phyloP scores from a whole-genome alignment of 1,139 yeast species.

The Citeromyces siamensis region DNA sequence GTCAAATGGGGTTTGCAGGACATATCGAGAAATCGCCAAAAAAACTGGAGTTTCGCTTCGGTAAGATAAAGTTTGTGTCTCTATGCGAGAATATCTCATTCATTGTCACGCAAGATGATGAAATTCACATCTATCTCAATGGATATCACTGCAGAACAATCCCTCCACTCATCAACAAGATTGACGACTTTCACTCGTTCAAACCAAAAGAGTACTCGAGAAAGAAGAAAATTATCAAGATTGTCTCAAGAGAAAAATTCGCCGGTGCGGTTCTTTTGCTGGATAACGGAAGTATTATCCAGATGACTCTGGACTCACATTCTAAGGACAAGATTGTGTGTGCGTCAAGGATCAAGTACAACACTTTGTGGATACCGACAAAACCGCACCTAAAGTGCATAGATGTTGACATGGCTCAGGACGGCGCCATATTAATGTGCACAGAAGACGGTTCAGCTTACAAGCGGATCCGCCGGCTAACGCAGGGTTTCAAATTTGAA shows the following conservation, averaged over 20 bases:
- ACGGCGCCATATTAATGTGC: conserved; percentile 59
- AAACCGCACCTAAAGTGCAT: conserved; percentile 34
- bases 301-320: conserved; percentile 21
- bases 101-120: conserved; percentile 45
- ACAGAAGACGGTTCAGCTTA: conserved; percentile 59
- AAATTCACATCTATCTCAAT: conserved; percentile 50
- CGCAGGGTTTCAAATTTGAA: conserved; percentile 34
- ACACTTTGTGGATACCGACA: conserved; percentile 39
- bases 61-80: conserved; percentile 37
- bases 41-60: conserved; percentile 30
- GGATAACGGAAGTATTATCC: conserved; percentile 38
- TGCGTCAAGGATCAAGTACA: conserved; percentile 24
- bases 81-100: conserved; percentile 68
- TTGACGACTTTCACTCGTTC: conserved; percentile 35
- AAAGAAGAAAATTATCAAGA: conserved; percentile 14
- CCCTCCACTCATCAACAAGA: conserved; percentile 20
- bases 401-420: conserved; percentile 57
- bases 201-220: conserved; percentile 26
- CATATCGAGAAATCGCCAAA: conserved; percentile 26
- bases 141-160: conserved; percentile 41
- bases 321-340: conserved; percentile 18
- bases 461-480: conserved; percentile 20
- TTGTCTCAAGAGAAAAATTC: conserved; percentile 21
- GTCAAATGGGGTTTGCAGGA: conserved; percentile 63
- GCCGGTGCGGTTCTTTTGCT: conserved; percentile 28